Evolutionary conservation across 768 basidiomycete genomes (phyloP), one percentile per base, ranked within the genome.

Genomic region (Psilocybe tampanensis): DNA sequence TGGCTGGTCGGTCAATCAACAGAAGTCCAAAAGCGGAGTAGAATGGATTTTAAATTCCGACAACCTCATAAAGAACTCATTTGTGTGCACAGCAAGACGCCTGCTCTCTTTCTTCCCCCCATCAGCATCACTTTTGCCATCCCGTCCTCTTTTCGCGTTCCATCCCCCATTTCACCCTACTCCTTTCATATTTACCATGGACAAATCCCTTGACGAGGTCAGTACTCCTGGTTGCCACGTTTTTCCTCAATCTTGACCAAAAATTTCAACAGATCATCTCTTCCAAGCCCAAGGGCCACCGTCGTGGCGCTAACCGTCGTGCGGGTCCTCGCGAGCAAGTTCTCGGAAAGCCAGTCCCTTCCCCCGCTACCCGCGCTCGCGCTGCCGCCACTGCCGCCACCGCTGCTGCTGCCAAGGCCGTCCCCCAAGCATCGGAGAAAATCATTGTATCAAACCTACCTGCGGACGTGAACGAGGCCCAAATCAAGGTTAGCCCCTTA

Each of bases 391-490:
- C 75, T 18, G 70, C 74, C 42, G 76, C 74, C 36, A 72, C 71
- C 29, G 58, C 33, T 13, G 47, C 13, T 74, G n/a, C n/a, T n/a
- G n/a, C 76, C 18, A 68, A 79, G 33, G 76, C 78, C 32, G 64
- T 80, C 11, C 59, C 80, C 18, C 73, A 81, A 45, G 68, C 78
- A 6, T 80, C 92, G 1, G 88, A 92, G 71, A 98, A 98, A 78
- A 95, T 98, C 63, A 93, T 98, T 65, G 93, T 99, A 53, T 94
- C 92, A 61, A 95, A 95, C 71, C 86, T 99, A 44, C 96, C 96
- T 29, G 68, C 72, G 7, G 96, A 99, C 68, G 96, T 99, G 52
- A 96, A 94, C 63, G 95, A 98, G 71, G 76, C 80, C 17, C 94
- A 97, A 74, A 86, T 99, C 74, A 92, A 90, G 85, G 97, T 98